phyloP scores from a whole-genome alignment of 2,329 filamentous ascomycete genomes.

The Dichotomopilus funicola region DNA sequence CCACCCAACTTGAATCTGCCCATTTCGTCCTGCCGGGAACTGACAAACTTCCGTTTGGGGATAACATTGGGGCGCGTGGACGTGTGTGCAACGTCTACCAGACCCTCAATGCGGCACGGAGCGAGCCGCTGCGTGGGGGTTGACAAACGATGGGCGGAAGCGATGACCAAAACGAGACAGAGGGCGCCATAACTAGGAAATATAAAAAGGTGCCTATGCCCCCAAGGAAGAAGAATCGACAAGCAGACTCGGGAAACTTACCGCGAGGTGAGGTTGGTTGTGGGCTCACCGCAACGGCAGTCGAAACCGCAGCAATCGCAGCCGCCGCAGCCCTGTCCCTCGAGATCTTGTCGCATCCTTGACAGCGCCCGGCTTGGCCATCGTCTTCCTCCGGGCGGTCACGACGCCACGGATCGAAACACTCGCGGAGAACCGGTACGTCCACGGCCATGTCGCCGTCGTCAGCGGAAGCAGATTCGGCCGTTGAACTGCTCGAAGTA shows the following conservation, averaged over 20 bases:
- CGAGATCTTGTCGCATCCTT: slow-evolving; percentile 22
- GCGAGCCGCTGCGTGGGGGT: slow-evolving; percentile 11
- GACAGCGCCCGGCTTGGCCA: slow-evolving; percentile 17
- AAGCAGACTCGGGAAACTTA: slow-evolving; percentile 8
- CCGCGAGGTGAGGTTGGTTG: slow-evolving; percentile 9
- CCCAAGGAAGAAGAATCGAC: too few species aligned
- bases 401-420: slow-evolving; percentile 23
- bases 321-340: slow-evolving; percentile 15
- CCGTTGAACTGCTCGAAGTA: slow-evolving; percentile 8
- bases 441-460: slow-evolving; percentile 20
- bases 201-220: neutral
- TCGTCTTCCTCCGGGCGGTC: slow-evolving; percentile 10
- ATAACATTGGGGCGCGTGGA: neutral
- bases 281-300: neutral
- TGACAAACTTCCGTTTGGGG: neutral
- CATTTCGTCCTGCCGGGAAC: too few species aligned
- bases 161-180: slow-evolving; percentile 1
- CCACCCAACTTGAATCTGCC: neutral
- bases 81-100: neutral
- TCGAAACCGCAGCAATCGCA: too few species aligned
- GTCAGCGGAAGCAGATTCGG: neutral
- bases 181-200: neutral
- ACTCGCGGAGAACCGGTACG: slow-evolving; percentile 19
- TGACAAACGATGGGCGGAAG: neutral
- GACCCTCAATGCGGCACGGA: slow-evolving; percentile 1